phyloP scores from a whole-genome alignment of 139 green algal genomes.

The Tetradesmus lagerheimii region DNA sequence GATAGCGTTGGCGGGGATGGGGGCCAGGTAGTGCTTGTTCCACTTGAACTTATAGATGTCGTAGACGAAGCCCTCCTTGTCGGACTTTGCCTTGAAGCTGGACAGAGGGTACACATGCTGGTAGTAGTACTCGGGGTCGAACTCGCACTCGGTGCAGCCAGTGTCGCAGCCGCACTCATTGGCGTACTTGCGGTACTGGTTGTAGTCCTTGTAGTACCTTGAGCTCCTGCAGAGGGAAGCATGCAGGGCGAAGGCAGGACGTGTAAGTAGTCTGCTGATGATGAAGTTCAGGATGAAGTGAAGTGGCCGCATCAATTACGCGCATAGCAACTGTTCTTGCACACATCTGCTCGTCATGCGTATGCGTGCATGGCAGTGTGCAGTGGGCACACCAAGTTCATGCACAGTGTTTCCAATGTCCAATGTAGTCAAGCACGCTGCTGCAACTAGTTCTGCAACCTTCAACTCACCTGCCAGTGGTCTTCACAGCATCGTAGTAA shows the following conservation, averaged over 20 bases:
- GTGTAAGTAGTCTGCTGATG: neutral
- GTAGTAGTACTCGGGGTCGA: slow-evolving; percentile 34
- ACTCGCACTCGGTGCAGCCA: neutral
- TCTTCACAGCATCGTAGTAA: neutral
- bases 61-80: slow-evolving; percentile 1
- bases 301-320: too few species aligned
- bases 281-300: neutral
- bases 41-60: slow-evolving; percentile 17
- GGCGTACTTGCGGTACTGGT: slow-evolving; percentile 32
- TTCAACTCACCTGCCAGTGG: neutral
- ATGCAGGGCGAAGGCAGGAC: neutral
- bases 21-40: slow-evolving; percentile 39
- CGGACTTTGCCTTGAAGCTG: slow-evolving; percentile 20
- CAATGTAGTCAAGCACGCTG: too few species aligned
- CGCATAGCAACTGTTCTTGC: too few species aligned
- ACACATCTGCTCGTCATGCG: too few species aligned
- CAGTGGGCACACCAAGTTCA: too few species aligned
- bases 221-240: neutral
- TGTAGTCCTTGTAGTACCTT: slow-evolving; percentile 37
- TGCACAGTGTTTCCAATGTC: too few species aligned
- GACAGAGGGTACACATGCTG: slow-evolving; percentile 37
- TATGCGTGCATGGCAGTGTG: too few species aligned
- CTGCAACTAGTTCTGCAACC: too few species aligned
- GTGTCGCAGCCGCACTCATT: neutral
- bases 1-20: slow-evolving; percentile 3